phyloP scores from a whole-genome alignment of 139 green algal genomes.

The Trebouxia sp. region DNA sequence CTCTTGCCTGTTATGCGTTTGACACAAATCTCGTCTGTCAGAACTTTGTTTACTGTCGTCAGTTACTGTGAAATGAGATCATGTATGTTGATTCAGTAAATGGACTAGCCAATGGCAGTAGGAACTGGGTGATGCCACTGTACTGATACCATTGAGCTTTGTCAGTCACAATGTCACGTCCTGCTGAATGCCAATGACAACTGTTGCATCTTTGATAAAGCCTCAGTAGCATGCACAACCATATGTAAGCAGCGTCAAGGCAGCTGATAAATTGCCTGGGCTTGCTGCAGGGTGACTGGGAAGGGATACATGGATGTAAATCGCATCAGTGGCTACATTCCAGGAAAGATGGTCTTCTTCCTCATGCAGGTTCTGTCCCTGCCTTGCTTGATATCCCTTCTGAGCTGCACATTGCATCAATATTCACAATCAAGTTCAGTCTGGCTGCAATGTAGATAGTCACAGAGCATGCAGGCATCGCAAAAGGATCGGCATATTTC shows the following conservation, averaged over 20 bases:
- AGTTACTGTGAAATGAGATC: no score
- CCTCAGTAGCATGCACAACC: background rate
- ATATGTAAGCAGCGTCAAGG: background rate
- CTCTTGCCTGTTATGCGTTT: background rate
- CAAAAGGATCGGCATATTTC: no score
- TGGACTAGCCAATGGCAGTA: no score
- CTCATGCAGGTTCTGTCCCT: conserved; percentile 83
- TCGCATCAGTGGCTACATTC: conserved; percentile 95
- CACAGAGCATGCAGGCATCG: no score
- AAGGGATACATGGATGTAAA: conserved; percentile 92
- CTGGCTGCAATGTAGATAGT: background rate
- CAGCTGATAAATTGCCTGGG: background rate
- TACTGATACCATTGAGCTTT: no score
- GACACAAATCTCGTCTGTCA: no score
- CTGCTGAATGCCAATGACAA: background rate
- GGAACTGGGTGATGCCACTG: no score
- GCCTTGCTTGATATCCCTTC: background rate
- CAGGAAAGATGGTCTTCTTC: conserved; percentile 95
- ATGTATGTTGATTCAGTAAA: background rate
- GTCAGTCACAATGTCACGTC: no score
- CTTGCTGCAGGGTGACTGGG: conserved; percentile 68
- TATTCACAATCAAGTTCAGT: background rate
- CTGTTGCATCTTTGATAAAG: background rate
- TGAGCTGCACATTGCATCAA: background rate
- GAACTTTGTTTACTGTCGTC: no score